Conservation (phyloP, 441 rosid species). For the Pelargonium myrrhifolium region DNA sequence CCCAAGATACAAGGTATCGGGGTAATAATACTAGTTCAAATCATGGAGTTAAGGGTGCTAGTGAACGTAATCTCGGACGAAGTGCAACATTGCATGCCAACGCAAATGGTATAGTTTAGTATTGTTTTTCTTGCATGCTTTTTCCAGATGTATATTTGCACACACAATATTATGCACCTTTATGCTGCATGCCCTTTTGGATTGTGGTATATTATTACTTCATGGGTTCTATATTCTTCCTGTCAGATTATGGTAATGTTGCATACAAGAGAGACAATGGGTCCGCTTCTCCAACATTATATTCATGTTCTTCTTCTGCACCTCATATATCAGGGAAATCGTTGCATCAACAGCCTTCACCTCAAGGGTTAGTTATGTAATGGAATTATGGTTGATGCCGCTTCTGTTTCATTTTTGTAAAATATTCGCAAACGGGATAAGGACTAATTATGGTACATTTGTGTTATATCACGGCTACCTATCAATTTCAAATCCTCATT, state of each 20-base stretch:
- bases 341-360: slow-evolving; percentile 24
- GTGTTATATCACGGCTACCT: neutral
- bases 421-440: neutral
- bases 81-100: slow-evolving; percentile 16
- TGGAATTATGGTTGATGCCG: neutral
- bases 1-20: slow-evolving; percentile 28
- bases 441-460: neutral
- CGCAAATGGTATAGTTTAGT: slow-evolving; percentile 28
- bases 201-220: neutral
- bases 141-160: neutral
- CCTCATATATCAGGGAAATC: slow-evolving; percentile 19
- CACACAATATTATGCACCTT: neutral
- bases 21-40: slow-evolving; percentile 16
- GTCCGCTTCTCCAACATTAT: slow-evolving; percentile 14
- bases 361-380: slow-evolving; percentile 29
- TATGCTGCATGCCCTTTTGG: slow-evolving; percentile 5
- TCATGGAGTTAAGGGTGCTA: slow-evolving; percentile 22
- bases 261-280: slow-evolving; percentile 25
- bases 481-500: slow-evolving; percentile 1
- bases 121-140: slow-evolving; percentile 11
- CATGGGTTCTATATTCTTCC: neutral
- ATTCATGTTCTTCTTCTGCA: slow-evolving; percentile 21
- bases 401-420: neutral
- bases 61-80: slow-evolving; percentile 23
- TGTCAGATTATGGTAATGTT: slow-evolving; percentile 9